Evolutionary conservation across 495 filamentous ascomycete genomes (phyloP).

Genomic region (Rostrohypoxylon terebratum): DNA sequence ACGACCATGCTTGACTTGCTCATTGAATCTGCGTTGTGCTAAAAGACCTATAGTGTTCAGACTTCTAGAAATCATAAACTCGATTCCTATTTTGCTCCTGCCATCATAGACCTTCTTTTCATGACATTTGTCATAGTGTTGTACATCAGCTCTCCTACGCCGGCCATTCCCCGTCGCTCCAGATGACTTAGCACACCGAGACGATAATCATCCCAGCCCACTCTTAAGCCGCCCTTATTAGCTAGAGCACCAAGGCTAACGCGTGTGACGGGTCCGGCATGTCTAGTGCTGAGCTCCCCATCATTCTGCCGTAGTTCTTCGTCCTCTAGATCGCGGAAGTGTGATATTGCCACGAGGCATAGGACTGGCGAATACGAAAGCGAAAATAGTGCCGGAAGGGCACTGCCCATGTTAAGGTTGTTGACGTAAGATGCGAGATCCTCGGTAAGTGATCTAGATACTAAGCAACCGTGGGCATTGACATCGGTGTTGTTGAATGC

Average conservation of each 20-base stretch:
- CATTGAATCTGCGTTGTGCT: not conserved
- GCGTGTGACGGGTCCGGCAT: constrained; percentile 83
- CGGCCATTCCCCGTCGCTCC: constrained; percentile 71
- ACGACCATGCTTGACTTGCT: not conserved
- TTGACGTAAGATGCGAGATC: constrained; percentile 61
- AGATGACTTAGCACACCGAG: constrained; percentile 78
- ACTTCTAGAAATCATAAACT: not conserved
- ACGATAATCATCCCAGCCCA: constrained; percentile 80
- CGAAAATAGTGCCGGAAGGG: constrained; percentile 71
- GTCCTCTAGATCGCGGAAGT: constrained; percentile 75
- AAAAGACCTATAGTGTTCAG: not conserved
- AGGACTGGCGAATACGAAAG: constrained; percentile 76
- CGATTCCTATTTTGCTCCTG: constrained; percentile 5
- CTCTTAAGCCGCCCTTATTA: constrained; percentile 73
- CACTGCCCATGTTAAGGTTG: constrained; percentile 55
- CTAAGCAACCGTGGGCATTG: constrained; percentile 79
- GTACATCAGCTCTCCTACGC: constrained; percentile 79
- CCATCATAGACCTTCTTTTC: constrained; percentile 49
- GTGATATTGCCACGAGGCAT: constrained; percentile 72
- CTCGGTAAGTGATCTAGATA: constrained; percentile 62
- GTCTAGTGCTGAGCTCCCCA: constrained; percentile 59
- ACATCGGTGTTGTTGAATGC: constrained; percentile 75
- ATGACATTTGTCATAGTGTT: constrained; percentile 83
- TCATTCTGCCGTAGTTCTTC: constrained; percentile 49
- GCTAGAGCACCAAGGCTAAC: constrained; percentile 70